Conservation (phyloP, 345 rosid species). For the Adansonia digitata region DNA sequence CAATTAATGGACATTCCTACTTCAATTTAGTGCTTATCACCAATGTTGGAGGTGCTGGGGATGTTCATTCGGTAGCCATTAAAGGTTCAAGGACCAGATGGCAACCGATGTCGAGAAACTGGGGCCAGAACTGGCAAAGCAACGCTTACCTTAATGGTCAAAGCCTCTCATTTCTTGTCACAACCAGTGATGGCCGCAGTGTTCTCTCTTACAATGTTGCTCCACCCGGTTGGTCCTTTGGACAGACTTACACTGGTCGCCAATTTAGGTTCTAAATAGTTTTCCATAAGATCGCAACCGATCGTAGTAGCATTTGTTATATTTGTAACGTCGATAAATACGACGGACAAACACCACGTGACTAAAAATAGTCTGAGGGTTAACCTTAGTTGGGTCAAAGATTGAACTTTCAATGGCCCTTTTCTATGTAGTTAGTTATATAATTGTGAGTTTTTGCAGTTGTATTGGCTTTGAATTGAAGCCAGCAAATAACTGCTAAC, state of each 20-base stretch:
- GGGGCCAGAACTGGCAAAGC: slow-evolving; percentile 93
- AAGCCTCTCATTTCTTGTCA: slow-evolving; percentile 61
- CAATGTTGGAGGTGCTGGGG: slow-evolving; percentile 79
- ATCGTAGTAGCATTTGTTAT: no score
- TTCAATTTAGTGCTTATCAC: slow-evolving; percentile 66
- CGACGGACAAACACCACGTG: no score
- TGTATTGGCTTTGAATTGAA: slow-evolving; percentile 19
- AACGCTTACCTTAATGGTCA: slow-evolving; percentile 71
- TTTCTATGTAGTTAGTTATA: not conserved
- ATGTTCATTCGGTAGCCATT: slow-evolving; percentile 53
- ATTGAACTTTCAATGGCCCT: not conserved
- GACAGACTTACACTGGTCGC: slow-evolving; percentile 64
- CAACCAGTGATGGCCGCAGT: slow-evolving; percentile 55
- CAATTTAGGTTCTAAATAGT: slow-evolving; percentile 50
- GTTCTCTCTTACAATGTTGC: slow-evolving; percentile 64
- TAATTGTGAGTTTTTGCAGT: slow-evolving; percentile 16
- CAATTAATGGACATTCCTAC: slow-evolving; percentile 74
- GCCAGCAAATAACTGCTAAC: slow-evolving; percentile 15
- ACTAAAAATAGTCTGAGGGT: no score
- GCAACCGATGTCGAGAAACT: slow-evolving; percentile 74
- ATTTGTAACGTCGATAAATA: no score
- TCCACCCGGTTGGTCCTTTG: slow-evolving; percentile 65
- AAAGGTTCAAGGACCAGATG: slow-evolving; percentile 60
- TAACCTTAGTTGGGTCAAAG: no score
- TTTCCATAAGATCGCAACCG: no score